Base-by-base conservation (phyloP, 352 stramenopile genomes). In the Elongisporangium undulatum region DNA sequence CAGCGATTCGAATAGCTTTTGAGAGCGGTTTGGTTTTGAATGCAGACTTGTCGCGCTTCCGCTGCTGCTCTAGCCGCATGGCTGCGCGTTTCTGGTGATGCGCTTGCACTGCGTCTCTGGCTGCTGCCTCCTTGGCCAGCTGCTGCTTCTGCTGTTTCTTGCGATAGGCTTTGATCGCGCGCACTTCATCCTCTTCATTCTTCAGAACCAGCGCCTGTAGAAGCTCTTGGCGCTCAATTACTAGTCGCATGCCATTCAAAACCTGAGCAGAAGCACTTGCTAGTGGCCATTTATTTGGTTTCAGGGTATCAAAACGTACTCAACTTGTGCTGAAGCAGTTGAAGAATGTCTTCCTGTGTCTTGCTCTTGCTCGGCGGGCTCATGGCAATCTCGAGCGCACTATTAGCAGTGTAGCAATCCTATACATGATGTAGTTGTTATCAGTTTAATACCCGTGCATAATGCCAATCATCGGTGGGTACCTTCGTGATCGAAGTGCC, bases 341-440 rank as follows among this genome's bases (percentile, higher is more conserved):
- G 59, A 2, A 74, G 17, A 59, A 89, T 78, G 23, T 72, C 66
- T 9, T 54, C 51, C 19, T 89, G 75, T 0, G 51, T 59, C 26
- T 69, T 69, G 26, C 26, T 34, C 26, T 8, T 34, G 1, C 68
- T 73, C n/a, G 71, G 58, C 1, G 63, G 67, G 16, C 52, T 59
- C 41, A 70, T 56, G 2, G 77, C 71, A 29, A 83, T 75, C 24
- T 83, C 69, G 5, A 88, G 55, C 0, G 75, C 75, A 2, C 75
- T 87, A 24, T 79, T 79, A 2, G 51, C 20, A 2, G 78, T 84
- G 29, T 72, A 79, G 56, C 67, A 76, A 55, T 87, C 77, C 50
- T 74, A 8, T n/a, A 0, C 4, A 16, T 15, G 23, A 51, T 16
- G 17, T 10, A 48, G 8, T 57, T n/a, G 49, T 51, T 24, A 52